phyloP scores from a whole-genome alignment of 2,329 filamentous ascomycete genomes.

The Colletotrichum abscissum region DNA sequence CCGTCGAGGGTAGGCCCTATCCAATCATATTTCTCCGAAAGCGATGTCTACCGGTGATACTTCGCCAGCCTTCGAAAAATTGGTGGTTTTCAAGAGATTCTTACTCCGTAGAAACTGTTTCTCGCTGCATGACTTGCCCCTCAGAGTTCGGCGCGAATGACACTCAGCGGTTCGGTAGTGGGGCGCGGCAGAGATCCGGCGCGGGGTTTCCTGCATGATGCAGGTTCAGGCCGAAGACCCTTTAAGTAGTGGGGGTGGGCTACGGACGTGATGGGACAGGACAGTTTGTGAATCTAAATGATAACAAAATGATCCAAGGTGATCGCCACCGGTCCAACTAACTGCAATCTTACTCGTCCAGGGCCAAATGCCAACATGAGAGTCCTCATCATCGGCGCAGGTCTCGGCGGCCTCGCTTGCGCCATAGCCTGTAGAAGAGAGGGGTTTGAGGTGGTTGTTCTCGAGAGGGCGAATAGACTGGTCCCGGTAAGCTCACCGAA shows the following conservation, averaged over 20 bases:
- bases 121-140: too few species aligned
- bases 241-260: not conserved
- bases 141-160: not conserved
- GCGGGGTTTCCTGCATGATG: not conserved
- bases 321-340: too few species aligned
- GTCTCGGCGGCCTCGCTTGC: slow-evolving; percentile 31
- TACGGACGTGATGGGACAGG: not conserved
- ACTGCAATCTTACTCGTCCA: too few species aligned
- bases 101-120: too few species aligned
- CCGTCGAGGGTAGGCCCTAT: too few species aligned
- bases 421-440: slow-evolving; percentile 26
- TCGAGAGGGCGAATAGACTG: slow-evolving; percentile 25
- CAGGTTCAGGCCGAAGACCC: not conserved
- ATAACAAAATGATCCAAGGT: too few species aligned
- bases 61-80: too few species aligned
- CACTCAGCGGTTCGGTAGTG: too few species aligned
- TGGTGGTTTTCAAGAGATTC: too few species aligned
- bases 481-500: not conserved
- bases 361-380: not conserved
- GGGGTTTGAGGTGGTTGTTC: slow-evolving; percentile 31
- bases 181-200: not conserved
- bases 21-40: too few species aligned
- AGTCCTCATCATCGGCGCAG: slow-evolving; percentile 28
- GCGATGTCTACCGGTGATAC: too few species aligned
- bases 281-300: not conserved